Conservation (phyloP, 164 flowering plant species). For the Macadamia tetraphylla region DNA sequence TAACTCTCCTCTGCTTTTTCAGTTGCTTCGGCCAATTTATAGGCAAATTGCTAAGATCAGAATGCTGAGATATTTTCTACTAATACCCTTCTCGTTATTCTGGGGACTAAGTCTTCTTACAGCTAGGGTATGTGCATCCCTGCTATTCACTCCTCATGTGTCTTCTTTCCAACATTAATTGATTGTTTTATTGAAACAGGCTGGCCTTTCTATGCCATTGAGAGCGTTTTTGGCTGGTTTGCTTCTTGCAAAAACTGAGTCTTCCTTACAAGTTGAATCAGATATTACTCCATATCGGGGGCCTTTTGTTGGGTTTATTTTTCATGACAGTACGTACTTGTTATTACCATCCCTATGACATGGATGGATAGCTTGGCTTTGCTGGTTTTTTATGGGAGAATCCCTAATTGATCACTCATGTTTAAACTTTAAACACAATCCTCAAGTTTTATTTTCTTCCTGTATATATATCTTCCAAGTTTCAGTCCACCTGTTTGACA, state of each 20-base stretch:
- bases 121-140: slow-evolving; percentile 66
- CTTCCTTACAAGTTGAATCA: slow-evolving; percentile 55
- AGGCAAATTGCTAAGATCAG: too few species aligned
- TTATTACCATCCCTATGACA: background rate
- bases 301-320: slow-evolving; percentile 89
- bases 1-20: slow-evolving; percentile 18
- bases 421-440: background rate
- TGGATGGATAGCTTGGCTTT: background rate
- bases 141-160: slow-evolving; percentile 7
- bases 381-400: background rate
- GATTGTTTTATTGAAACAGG: slow-evolving; percentile 38
- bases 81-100: too few species aligned
- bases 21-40: slow-evolving; percentile 62
- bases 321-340: slow-evolving; percentile 86
- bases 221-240: slow-evolving; percentile 99
- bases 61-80: too few species aligned
- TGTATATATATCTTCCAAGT: background rate
- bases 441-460: background rate
- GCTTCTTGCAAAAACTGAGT: slow-evolving; percentile 91
- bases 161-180: slow-evolving; percentile 2
- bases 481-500: background rate
- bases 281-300: slow-evolving; percentile 99
- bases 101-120: slow-evolving; percentile 49
- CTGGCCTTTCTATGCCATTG: slow-evolving; percentile 99
- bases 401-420: background rate